Percentiles rank a stretch among this genome's conserved stretches.
Evolutionary conservation across 2,329 filamentous ascomycete genomes (phyloP).

Genomic region (Aspergillus brasiliensis): DNA sequence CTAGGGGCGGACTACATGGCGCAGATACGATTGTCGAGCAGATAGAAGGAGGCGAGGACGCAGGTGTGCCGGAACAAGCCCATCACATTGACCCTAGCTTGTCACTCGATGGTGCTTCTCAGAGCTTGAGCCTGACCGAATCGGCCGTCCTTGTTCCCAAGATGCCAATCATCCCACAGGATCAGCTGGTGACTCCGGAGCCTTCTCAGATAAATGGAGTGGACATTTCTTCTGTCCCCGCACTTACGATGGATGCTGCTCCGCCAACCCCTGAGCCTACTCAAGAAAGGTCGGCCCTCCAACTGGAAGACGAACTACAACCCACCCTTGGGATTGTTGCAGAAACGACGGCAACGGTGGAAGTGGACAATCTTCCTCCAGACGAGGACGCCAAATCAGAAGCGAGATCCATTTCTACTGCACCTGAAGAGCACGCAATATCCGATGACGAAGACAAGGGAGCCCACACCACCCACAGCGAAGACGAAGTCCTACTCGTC

Average conservation of each 20-base stretch:
- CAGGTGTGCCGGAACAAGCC: background rate
- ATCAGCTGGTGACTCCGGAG: slow-evolving; percentile 25
- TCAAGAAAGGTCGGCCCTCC: slow-evolving; percentile 9
- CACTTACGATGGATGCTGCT: background rate
- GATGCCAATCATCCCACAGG: background rate
- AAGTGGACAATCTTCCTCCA: background rate
- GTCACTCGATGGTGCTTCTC: slow-evolving; percentile 21
- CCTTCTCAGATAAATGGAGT: slow-evolving; percentile 24
- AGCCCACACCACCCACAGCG: slow-evolving; percentile 12
- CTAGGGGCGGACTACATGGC: background rate
- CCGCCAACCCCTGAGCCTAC: slow-evolving; percentile 19
- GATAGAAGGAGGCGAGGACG: background rate
- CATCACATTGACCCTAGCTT: slow-evolving; percentile 7
- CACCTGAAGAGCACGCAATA: slow-evolving; percentile 3
- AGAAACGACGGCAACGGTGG: background rate
- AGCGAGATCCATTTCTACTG: background rate
- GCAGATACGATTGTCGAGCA: background rate
- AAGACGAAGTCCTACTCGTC: slow-evolving; percentile 8
- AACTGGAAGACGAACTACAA: background rate
- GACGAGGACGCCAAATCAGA: slow-evolving; percentile 3
- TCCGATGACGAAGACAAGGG: slow-evolving; percentile 9
- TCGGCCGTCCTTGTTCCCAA: background rate
- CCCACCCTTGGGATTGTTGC: background rate
- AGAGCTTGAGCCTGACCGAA: background rate
- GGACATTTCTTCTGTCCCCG: background rate